phyloP scores from a whole-genome alignment of 2,329 filamentous ascomycete genomes.

The Pestalotiopsis sp. region DNA sequence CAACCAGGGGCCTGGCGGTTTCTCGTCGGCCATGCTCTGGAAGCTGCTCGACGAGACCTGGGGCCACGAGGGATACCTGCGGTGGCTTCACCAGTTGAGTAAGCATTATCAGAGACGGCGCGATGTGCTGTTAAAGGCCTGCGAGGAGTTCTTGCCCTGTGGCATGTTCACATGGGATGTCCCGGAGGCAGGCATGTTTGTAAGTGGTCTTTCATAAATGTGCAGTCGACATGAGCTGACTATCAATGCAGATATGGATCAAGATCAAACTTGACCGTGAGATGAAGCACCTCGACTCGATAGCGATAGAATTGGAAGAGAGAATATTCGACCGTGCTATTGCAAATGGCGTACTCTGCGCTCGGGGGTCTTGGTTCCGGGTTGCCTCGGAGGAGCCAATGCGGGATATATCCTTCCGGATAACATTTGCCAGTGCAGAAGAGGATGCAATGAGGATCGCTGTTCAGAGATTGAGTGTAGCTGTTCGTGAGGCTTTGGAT shows the following conservation, averaged over 20 bases:
- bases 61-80: slow-evolving; percentile 88
- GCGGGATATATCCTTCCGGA: slow-evolving; percentile 80
- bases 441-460: slow-evolving; percentile 71
- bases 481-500: slow-evolving; percentile 63
- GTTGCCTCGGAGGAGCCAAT: slow-evolving; percentile 67
- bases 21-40: slow-evolving; percentile 82
- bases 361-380: slow-evolving; percentile 88
- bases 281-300: slow-evolving; percentile 56
- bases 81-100: slow-evolving; percentile 85
- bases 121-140: slow-evolving; percentile 77
- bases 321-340: slow-evolving; percentile 82
- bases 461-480: slow-evolving; percentile 74
- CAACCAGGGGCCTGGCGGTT: slow-evolving; percentile 85
- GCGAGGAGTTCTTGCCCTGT: slow-evolving; percentile 74
- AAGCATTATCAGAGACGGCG: slow-evolving; percentile 80
- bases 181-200: slow-evolving; percentile 93
- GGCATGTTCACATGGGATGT: slow-evolving; percentile 79
- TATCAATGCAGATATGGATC: slow-evolving; percentile 66
- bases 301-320: slow-evolving; percentile 74
- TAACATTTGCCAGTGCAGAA: slow-evolving; percentile 84
- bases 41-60: slow-evolving; percentile 92
- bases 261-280: slow-evolving; percentile 70
- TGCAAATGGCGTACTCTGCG: slow-evolving; percentile 76
- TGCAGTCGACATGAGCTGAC: too few species aligned
- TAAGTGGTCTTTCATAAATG: slow-evolving; percentile 48